A percentile compares a stretch with the other conserved stretches of the same genome.
These are phyloP conservation scores for Aspergillus brasiliensis DNA, from an alignment of 2,329 filamentous ascomycete genomes.

Conservation along the genomic window DNA sequence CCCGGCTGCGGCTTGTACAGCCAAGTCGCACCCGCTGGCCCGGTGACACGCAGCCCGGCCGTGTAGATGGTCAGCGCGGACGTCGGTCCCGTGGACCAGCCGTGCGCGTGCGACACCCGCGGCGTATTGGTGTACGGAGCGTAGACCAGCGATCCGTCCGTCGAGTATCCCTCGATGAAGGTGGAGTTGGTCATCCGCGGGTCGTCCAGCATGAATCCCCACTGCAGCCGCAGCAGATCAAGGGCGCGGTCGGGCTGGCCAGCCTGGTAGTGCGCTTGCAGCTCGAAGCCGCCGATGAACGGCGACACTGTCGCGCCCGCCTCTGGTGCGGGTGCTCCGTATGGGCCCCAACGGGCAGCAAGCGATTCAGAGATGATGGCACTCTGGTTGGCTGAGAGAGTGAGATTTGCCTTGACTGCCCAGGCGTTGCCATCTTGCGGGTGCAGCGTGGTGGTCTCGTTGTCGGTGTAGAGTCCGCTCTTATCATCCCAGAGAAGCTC, in stretches of 20 bases:
- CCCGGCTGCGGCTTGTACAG: slow-evolving; percentile 39
- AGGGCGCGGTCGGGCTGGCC: slow-evolving; percentile 41
- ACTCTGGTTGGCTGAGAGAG: slow-evolving; percentile 25
- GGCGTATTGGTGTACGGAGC: slow-evolving; percentile 53
- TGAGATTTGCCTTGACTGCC: slow-evolving; percentile 40
- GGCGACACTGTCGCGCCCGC: slow-evolving; percentile 44
- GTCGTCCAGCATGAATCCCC: slow-evolving; percentile 60
- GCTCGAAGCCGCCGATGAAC: slow-evolving; percentile 47
- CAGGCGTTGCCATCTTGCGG: slow-evolving; percentile 43
- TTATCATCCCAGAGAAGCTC: slow-evolving; percentile 28
- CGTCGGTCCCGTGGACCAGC: slow-evolving; percentile 55
- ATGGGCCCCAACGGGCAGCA: slow-evolving; percentile 45
- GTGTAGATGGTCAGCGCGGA: slow-evolving; percentile 45
- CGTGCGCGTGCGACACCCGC: slow-evolving; percentile 53
- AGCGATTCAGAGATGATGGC: slow-evolving; percentile 41
- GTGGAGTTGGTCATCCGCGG: slow-evolving; percentile 56
- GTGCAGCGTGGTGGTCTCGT: slow-evolving; percentile 31
- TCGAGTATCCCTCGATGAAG: slow-evolving; percentile 55
- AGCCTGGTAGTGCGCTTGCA: slow-evolving; percentile 47
- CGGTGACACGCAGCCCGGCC: slow-evolving; percentile 45
- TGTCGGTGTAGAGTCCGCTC: slow-evolving; percentile 30
- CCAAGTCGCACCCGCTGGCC: slow-evolving; percentile 41
- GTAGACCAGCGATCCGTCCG: slow-evolving; percentile 51
- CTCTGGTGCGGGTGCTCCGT: slow-evolving; percentile 51
- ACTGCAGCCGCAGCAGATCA: slow-evolving; percentile 50